Evolutionary conservation across 2,329 filamentous ascomycete species (phyloP).

Genomic region (Ophiosphaerella korrae): DNA sequence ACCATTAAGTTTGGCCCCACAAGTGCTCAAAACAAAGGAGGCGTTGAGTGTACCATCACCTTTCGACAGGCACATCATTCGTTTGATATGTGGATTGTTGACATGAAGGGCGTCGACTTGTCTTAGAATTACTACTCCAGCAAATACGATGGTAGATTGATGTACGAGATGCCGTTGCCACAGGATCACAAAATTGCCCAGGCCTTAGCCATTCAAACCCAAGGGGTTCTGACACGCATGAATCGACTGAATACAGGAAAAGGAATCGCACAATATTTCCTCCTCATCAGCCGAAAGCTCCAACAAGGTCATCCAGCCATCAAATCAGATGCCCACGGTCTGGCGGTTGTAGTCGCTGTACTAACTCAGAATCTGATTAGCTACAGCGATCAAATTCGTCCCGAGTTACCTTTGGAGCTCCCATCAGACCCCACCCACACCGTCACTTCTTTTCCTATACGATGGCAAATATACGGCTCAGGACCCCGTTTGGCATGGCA

Average conservation of each 20-base stretch:
- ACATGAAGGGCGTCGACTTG: background rate
- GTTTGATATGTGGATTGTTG: conserved; percentile 6
- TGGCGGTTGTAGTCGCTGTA: conserved; percentile 2
- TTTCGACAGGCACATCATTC: conserved; percentile 6
- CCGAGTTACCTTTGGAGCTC: background rate
- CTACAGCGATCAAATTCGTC: conserved; percentile 6
- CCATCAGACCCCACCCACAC: background rate
- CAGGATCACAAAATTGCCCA: background rate
- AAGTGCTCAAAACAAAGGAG: too few relatives aligned
- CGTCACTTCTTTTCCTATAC: conserved; percentile 5
- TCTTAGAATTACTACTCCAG: background rate
- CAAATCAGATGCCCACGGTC: conserved; percentile 1
- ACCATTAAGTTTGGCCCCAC: too few relatives aligned
- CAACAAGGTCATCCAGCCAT: background rate
- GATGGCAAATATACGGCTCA: conserved; percentile 13
- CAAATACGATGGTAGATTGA: background rate
- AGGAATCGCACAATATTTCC: background rate
- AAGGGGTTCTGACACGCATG: too few relatives aligned
- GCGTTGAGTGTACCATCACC: background rate
- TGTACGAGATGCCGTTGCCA: background rate
- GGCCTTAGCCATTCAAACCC: background rate
- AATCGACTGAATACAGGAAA: too few relatives aligned
- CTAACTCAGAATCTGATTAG: conserved; percentile 8
- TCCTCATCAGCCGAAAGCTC: conserved; percentile 2
- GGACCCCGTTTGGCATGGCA: conserved; percentile 5